Conservation (phyloP, 306 rosid genomes). For the Canavalia gladiata region DNA sequence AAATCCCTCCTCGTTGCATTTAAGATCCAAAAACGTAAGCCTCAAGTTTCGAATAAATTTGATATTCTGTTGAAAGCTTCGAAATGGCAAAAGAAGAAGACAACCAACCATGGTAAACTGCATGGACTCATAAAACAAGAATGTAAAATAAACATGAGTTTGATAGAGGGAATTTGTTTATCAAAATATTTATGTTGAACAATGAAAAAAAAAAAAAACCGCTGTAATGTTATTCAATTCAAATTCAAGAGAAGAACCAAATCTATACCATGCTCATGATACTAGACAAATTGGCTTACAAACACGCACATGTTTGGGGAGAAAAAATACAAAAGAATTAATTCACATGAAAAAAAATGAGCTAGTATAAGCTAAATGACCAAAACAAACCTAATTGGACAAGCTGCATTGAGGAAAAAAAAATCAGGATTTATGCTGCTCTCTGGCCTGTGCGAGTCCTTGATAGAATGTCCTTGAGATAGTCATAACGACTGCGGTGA, state of each 20-base stretch:
- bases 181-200: conserved; percentile 23
- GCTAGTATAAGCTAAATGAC: conserved; percentile 45
- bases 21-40: not conserved
- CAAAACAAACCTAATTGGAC: conserved; percentile 39
- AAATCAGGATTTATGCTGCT: conserved; percentile 50
- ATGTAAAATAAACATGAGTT: not conserved
- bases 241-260: conserved; percentile 38
- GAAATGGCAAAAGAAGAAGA: not conserved
- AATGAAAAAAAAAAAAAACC: not conserved
- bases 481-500: conserved; percentile 77
- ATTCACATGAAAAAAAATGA: conserved; percentile 48
- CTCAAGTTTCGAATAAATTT: not conserved
- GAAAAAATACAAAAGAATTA: conserved; percentile 40
- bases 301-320: conserved; percentile 42
- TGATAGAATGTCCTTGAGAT: conserved; percentile 73
- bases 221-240: conserved; percentile 33
- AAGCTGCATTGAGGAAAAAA: conserved; percentile 34
- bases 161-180: conserved; percentile 6
- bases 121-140: not conserved
- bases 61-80: not conserved
- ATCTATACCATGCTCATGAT: conserved; percentile 36
- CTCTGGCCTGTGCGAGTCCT: conserved; percentile 73
- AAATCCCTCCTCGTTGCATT: not conserved
- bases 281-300: conserved; percentile 42
- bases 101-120: not conserved